Evolutionary conservation across 2,329 filamentous ascomycete genomes (phyloP), one percentile per base, ranked within the genome.

Genomic region (Parastagonospora nodorum): DNA sequence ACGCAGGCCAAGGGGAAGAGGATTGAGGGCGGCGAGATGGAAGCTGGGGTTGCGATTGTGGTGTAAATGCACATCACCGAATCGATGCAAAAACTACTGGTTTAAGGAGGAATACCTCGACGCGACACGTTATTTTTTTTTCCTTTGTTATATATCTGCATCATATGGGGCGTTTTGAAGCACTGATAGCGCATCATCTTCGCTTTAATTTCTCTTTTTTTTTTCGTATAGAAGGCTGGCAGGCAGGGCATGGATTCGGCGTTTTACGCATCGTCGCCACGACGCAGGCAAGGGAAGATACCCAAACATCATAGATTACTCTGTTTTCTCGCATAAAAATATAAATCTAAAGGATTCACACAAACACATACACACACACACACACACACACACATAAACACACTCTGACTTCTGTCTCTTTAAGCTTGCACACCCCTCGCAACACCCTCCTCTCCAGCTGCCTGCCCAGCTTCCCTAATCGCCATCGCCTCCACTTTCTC

Each of bases 401-500:
- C 16, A 38, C 14, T 38, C 12, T 16, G 27, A 38, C 28, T 38
- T n/a, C 16, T 38, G 16, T 15, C 15, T 16, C 6, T 27, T 33
- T 11, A 36, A 19, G 16, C 15, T 24, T 16, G 8, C n/a, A 45
- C n/a, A 14, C n/a, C 27, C 32, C 12, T 16, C 32, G 9, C 42
- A 29, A 16, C 33, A 8, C 10, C 31, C 16, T 29, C 11, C n/a
- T 44, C 15, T 8, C 29, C 9, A 14, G 4, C 19, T 7, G 5
- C 28, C 30, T 68, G 51, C 27, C 68, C 67, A 51, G 55, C 61
- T 59, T 69, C 66, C 66, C 74, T 68, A 69, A 94, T 72, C 33
- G 93, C 84, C 67, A 75, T 75, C 60, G 77, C 70, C 78, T 96
- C 92, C 82, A 93, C 88, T 74, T 81, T 78, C 64, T 86, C 86